Conservation (phyloP, 73 alveolate genomes). For the Durusdinium trenchii region DNA sequence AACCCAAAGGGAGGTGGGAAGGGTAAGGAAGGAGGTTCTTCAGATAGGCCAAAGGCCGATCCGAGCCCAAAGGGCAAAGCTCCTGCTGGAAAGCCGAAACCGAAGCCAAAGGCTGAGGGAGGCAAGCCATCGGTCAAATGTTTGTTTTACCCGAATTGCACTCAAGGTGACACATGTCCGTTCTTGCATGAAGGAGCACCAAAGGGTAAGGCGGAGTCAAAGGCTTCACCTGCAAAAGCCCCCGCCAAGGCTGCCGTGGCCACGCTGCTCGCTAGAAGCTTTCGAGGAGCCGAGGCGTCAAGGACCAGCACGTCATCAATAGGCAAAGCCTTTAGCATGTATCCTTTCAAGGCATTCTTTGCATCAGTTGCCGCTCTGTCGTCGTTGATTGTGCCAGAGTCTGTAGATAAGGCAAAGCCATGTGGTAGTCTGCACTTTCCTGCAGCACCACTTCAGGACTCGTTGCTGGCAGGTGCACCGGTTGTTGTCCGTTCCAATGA, state of each 20-base stretch:
- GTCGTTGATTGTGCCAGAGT: not conserved
- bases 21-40: not conserved
- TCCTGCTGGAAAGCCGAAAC: not conserved
- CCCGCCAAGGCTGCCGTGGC: conserved; percentile 23
- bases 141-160: conserved; percentile 34
- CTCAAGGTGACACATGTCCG: conserved; percentile 32
- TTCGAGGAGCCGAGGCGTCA: not conserved
- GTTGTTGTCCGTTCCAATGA: not conserved
- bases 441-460: not conserved
- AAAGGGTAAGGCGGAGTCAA: not conserved
- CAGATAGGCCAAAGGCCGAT: not conserved
- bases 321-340: conserved; percentile 4
- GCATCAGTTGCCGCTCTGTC: not conserved
- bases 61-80: conserved; percentile 2
- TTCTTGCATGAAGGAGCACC: conserved; percentile 30
- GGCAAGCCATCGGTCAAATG: not conserved
- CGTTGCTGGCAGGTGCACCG: not conserved
- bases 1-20: not conserved
- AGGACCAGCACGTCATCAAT: not conserved
- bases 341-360: conserved; percentile 17
- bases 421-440: not conserved
- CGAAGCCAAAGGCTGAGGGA: conserved; percentile 17
- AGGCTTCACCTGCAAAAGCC: conserved; percentile 19
- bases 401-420: not conserved
- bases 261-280: not conserved